phyloP scores from a whole-genome alignment of 2,329 filamentous ascomycete species.

The Neofusicoccum umdonicola region DNA sequence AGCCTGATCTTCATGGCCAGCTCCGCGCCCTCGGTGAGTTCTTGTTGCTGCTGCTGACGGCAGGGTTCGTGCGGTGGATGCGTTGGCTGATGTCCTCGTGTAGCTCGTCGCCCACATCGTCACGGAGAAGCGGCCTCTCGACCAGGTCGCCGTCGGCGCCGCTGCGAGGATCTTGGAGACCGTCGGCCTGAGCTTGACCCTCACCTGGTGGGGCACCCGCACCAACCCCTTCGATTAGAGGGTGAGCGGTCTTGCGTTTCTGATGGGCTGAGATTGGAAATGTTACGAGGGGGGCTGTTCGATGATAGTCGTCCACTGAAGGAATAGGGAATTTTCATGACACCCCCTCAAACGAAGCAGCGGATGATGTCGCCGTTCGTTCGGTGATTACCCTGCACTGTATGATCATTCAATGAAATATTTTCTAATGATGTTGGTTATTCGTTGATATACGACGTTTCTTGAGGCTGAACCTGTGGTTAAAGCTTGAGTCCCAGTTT shows the following conservation, averaged over 20 bases:
- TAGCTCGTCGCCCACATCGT: slow-evolving; percentile 85
- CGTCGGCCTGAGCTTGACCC: slow-evolving; percentile 83
- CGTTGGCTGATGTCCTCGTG: slow-evolving; percentile 20
- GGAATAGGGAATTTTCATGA: neutral
- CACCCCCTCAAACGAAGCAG: neutral
- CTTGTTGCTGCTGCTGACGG: too few species aligned
- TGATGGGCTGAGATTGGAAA: neutral
- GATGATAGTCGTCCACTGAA: neutral
- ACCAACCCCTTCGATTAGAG: slow-evolving; percentile 85
- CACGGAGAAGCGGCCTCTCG: slow-evolving; percentile 86
- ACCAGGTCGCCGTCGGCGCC: slow-evolving; percentile 83
- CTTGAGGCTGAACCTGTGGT: too few species aligned
- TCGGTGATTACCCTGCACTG: neutral
- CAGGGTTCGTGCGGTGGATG: too few species aligned
- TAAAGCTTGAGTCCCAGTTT: too few species aligned
- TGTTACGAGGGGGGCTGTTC: neutral
- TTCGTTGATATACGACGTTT: too few species aligned
- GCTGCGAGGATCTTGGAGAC: slow-evolving; percentile 89
- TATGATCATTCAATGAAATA: neutral
- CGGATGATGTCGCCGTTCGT: neutral
- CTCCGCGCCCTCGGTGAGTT: slow-evolving; percentile 77
- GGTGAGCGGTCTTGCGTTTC: neutral
- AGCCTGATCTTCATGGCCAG: slow-evolving; percentile 87
- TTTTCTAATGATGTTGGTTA: neutral
- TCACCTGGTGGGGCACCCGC: slow-evolving; percentile 96